Percentiles rank a stretch among this genome's conserved stretches.
These are phyloP conservation scores for Podaxis sp. DNA, from an alignment of 768 basidiomycete genomes.

Conservation along the genomic window DNA sequence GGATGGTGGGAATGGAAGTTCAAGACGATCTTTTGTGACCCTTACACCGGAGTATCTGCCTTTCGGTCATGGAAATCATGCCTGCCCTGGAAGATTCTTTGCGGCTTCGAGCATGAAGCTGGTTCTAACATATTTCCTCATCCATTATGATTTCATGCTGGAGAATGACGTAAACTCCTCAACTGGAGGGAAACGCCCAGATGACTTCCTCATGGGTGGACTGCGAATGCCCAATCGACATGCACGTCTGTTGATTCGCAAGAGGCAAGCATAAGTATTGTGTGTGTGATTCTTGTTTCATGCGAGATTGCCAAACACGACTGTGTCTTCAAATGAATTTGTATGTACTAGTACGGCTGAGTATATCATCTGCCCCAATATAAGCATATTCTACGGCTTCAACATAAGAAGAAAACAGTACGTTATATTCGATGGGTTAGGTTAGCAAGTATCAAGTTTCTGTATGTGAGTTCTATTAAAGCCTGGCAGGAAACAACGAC, in stretches of 20 bases:
- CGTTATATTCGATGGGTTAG: too few relatives aligned
- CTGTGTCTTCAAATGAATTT: not conserved
- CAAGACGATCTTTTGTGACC: conserved; percentile 22
- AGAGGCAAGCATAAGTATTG: not conserved
- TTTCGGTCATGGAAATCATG: conserved; percentile 37
- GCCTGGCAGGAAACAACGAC: too few relatives aligned
- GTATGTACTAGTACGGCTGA: too few relatives aligned
- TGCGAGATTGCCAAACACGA: too few relatives aligned
- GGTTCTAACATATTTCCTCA: conserved; percentile 14
- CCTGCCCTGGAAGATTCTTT: conserved; percentile 27
- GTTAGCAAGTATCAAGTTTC: too few relatives aligned
- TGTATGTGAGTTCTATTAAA: too few relatives aligned
- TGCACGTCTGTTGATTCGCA: conserved; percentile 15
- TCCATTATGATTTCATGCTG: conserved; percentile 17
- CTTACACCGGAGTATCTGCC: conserved; percentile 28
- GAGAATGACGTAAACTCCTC: conserved; percentile 1
- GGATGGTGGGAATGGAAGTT: conserved; percentile 21
- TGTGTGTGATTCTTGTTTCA: too few relatives aligned
- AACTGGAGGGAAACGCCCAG: conserved; percentile 5
- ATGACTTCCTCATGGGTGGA: conserved; percentile 14
- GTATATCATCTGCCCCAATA: too few relatives aligned
- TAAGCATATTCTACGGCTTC: too few relatives aligned
- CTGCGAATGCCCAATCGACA: conserved; percentile 15
- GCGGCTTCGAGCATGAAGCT: conserved; percentile 18
- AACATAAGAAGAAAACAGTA: too few relatives aligned